These are phyloP conservation scores for Aspergillus sp. DNA, from an alignment of 2,329 filamentous ascomycete species.

Conservation along the genomic window DNA sequence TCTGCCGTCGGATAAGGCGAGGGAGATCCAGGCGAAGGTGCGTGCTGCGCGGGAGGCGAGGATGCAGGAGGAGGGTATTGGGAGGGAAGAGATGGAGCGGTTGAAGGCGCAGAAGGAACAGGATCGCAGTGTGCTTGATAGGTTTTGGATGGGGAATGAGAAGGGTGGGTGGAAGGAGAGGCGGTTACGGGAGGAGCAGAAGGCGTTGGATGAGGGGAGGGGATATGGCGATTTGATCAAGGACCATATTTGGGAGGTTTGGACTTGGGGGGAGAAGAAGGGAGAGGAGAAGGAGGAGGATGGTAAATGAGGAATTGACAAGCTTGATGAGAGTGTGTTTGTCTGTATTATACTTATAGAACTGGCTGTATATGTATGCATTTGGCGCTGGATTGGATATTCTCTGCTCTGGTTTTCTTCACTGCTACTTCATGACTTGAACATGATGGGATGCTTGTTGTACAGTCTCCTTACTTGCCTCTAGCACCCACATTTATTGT, in stretches of 20 bases:
- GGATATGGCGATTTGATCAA: conserved; percentile 48
- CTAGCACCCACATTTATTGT: too few species aligned
- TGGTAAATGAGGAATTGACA: background rate
- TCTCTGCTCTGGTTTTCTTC: too few species aligned
- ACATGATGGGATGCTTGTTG: too few species aligned
- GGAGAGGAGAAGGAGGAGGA: conserved; percentile 1
- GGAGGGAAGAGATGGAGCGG: conserved; percentile 34
- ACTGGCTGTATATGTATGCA: too few species aligned
- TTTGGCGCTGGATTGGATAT: too few species aligned
- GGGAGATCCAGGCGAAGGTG: conserved; percentile 33
- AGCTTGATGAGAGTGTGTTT: too few species aligned
- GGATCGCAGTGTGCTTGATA: conserved; percentile 29
- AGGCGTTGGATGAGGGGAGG: conserved; percentile 44
- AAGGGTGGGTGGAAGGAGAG: conserved; percentile 45
- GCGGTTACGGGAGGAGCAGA: conserved; percentile 42
- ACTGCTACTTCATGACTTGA: too few species aligned
- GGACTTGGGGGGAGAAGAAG: conserved; percentile 39
- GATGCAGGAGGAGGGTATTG: conserved; percentile 20
- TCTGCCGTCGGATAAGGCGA: conserved; percentile 35
- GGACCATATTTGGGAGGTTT: conserved; percentile 49
- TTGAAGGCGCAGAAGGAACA: conserved; percentile 30
- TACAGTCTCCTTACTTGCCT: too few species aligned
- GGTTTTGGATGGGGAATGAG: conserved; percentile 45
- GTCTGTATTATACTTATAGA: too few species aligned
- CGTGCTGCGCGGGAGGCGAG: conserved; percentile 28